Conservation (phyloP, 2,329 filamentous ascomycete genomes). For the Colletotrichum tabaci region DNA sequence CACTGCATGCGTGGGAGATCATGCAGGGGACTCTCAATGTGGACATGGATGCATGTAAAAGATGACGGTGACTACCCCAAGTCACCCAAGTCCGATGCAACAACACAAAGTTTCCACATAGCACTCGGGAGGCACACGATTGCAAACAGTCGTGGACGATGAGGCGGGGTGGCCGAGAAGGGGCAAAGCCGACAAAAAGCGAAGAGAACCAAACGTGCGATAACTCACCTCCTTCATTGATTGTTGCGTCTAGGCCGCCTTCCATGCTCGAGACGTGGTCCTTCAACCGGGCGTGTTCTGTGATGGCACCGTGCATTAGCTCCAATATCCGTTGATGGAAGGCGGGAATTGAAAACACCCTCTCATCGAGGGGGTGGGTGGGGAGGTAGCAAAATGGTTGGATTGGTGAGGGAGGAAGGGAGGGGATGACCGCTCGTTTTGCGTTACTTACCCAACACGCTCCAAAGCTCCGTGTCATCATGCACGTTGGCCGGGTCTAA, state of each 20-base stretch:
- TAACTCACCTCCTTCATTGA: slow-evolving; percentile 91
- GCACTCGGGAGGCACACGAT: slow-evolving; percentile 43
- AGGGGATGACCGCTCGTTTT: slow-evolving; percentile 14
- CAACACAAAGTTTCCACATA: slow-evolving; percentile 19
- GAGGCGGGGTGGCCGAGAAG: slow-evolving; percentile 43
- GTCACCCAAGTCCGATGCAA: slow-evolving; percentile 13
- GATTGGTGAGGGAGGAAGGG: slow-evolving; percentile 10
- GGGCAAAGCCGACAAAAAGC: slow-evolving; percentile 48
- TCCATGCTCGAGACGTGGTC: slow-evolving; percentile 90
- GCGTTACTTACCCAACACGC: slow-evolving; percentile 81
- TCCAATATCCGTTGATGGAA: slow-evolving; percentile 42
- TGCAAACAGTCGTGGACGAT: slow-evolving; percentile 49
- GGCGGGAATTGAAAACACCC: slow-evolving; percentile 15
- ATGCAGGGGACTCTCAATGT: slow-evolving; percentile 51
- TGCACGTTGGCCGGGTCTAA: slow-evolving; percentile 95
- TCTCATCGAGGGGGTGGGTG: slow-evolving; percentile 38
- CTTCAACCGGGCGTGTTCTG: slow-evolving; percentile 93
- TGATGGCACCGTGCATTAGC: slow-evolving; percentile 56
- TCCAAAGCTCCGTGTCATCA: slow-evolving; percentile 98
- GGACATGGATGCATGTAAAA: slow-evolving; percentile 40
- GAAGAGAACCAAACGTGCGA: slow-evolving; percentile 30
- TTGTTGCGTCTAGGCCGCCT: slow-evolving; percentile 88
- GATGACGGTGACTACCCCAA: slow-evolving; percentile 27
- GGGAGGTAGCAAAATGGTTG: slow-evolving; percentile 11
- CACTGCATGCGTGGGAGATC: slow-evolving; percentile 52